Base-by-base conservation (phyloP, 1,139 yeast genomes). In the Magnusiomyces suaveolens region DNA sequence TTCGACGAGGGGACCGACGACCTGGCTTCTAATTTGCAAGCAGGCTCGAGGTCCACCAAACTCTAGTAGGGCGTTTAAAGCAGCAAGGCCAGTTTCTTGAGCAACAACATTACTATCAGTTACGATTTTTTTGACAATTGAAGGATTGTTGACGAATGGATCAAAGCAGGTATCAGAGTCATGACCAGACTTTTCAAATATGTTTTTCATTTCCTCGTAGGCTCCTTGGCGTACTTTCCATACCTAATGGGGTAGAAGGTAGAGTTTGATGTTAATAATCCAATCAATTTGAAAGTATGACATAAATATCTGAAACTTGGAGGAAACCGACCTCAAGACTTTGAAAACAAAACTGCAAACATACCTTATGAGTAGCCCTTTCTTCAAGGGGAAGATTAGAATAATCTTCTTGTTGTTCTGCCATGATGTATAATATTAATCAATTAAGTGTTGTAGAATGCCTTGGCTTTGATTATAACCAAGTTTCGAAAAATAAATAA, bases 221-320 rank as follows among this genome's bases (percentile, higher is more conserved):
- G 94, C 97, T 18, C 75, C 79, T 54, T 80, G 74, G 57, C 99
- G 81, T 16, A 83, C 97, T 69, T 89, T 90, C 98, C 98, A 94
- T n/a, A 79, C 63, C 75, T 73, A n/a, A n/a, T n/a, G n/a, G n/a
- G n/a, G n/a, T n/a, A n/a, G n/a, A n/a, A n/a, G n/a, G n/a, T n/a
- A n/a, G n/a, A n/a, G n/a, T n/a, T n/a, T n/a, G n/a, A n/a, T n/a
- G n/a, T n/a, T n/a, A n/a, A n/a, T n/a, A n/a, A n/a, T n/a, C n/a
- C n/a, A n/a, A n/a, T n/a, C n/a, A n/a, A n/a, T n/a, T n/a, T n/a
- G n/a, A n/a, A n/a, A n/a, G n/a, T n/a, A n/a, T n/a, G n/a, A n/a
- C n/a, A n/a, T n/a, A n/a, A n/a, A n/a, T n/a, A n/a, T n/a, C n/a
- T n/a, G n/a, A n/a, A n/a, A n/a, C n/a, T n/a, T n/a, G n/a, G n/a